A percentile compares a stretch with the other conserved stretches of the same genome.
Evolutionary conservation across 2,329 filamentous ascomycete genomes (phyloP).

Genomic region (Aspergillus costaricaensis): DNA sequence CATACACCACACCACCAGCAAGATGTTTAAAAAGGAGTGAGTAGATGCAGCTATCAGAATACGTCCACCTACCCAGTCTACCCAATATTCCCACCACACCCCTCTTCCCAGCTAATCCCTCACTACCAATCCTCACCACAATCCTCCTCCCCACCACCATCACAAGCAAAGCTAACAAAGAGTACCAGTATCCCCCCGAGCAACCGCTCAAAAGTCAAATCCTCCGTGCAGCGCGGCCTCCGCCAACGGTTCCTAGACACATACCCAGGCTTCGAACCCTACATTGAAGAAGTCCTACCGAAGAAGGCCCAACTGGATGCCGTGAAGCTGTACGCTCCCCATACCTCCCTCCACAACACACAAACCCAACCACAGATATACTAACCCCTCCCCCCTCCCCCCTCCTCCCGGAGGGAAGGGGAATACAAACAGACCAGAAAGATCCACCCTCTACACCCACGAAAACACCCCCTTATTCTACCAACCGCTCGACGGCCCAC

Average conservation of each 20-base stretch:
- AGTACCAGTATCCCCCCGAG: slow-evolving; percentile 66
- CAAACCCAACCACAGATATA: neutral
- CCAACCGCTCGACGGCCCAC: slow-evolving; percentile 74
- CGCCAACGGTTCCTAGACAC: slow-evolving; percentile 78
- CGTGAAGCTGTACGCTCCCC: slow-evolving; percentile 69
- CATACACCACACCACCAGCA: slow-evolving; percentile 21
- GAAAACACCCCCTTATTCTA: slow-evolving; percentile 81
- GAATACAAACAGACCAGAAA: too few species aligned
- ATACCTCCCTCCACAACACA: neutral
- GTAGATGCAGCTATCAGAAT: slow-evolving; percentile 28
- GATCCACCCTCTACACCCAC: slow-evolving; percentile 83
- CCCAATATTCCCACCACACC: neutral
- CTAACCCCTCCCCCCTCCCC: neutral
- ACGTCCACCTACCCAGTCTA: too few species aligned
- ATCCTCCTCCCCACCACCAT: too few species aligned
- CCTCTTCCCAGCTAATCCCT: neutral
- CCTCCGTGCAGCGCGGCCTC: slow-evolving; percentile 84
- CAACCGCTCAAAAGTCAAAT: slow-evolving; percentile 95
- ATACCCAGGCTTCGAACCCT: slow-evolving; percentile 80
- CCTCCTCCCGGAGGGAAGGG: too few species aligned
- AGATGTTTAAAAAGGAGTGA: slow-evolving; percentile 94
- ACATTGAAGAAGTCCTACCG: slow-evolving; percentile 91
- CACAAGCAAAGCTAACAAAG: too few species aligned
- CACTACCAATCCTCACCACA: neutral
- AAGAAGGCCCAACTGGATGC: slow-evolving; percentile 90